Conservation (phyloP, 140 eudicot genomes). For the Bidens hawaiensis region DNA sequence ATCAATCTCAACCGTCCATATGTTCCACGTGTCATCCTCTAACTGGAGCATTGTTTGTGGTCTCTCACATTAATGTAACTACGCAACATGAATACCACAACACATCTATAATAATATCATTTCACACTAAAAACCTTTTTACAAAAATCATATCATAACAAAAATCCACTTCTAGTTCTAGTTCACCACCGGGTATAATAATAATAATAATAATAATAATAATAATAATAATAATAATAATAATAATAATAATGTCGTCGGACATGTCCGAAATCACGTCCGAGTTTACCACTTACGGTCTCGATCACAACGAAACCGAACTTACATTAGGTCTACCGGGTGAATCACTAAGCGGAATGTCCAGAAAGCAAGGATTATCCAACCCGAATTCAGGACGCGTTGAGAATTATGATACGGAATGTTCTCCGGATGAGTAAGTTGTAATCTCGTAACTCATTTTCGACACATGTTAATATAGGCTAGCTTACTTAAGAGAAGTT, state of each 20-base stretch:
- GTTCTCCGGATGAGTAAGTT: constrained; percentile 20
- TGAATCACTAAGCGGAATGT: constrained; percentile 6
- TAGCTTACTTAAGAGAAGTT: no score
- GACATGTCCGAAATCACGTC: constrained; percentile 16
- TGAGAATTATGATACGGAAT: constrained; percentile 14
- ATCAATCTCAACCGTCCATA: not conserved
- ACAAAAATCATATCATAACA: not conserved
- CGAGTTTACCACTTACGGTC: constrained; percentile 5
- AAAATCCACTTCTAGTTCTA: not conserved
- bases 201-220: no score
- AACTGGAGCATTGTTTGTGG: not conserved
- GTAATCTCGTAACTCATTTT: not conserved
- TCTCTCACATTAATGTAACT: constrained; percentile 11
- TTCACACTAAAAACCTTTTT: not conserved
- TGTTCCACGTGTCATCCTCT: not conserved
- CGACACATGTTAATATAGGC: no score
- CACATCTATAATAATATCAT: not conserved
- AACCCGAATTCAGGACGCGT: not conserved
- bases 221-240: no score
- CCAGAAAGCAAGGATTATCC: constrained; percentile 6
- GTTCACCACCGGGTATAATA: no score
- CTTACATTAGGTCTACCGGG: constrained; percentile 35
- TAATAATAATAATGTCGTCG: constrained; percentile 23
- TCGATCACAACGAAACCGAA: constrained; percentile 18
- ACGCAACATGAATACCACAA: not conserved